Evolutionary conservation across 768 basidiomycete genomes (phyloP).

Genomic region (Chalciporus piperatus): DNA sequence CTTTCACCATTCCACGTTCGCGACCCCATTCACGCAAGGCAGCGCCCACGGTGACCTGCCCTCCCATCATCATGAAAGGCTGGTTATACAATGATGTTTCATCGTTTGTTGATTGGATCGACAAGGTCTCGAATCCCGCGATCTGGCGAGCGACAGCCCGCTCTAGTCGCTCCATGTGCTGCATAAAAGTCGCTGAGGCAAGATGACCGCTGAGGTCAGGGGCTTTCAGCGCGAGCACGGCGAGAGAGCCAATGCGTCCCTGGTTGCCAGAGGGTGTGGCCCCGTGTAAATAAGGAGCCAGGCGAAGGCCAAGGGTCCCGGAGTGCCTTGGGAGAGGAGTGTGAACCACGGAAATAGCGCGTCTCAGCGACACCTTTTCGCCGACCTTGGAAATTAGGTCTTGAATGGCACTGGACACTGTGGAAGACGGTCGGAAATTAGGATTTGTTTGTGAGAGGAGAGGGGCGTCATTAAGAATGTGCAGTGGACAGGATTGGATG

Average conservation of each 20-base stretch:
- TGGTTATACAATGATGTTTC: constrained; percentile 65
- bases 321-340: constrained; percentile 36
- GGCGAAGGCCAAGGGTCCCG: constrained; percentile 40
- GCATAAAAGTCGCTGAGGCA: constrained; percentile 45
- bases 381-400: constrained; percentile 74
- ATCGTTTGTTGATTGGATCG: constrained; percentile 42
- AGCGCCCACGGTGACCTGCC: constrained; percentile 36
- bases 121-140: constrained; percentile 71
- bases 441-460: constrained; percentile 46
- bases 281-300: constrained; percentile 64
- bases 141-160: constrained; percentile 83
- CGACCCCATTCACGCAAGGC: constrained; percentile 53
- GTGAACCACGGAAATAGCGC: constrained; percentile 47
- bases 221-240: constrained; percentile 52
- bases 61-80: constrained; percentile 73
- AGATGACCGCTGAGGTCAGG: constrained; percentile 43
- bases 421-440: constrained; percentile 38
- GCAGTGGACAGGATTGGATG: constrained; percentile 51
- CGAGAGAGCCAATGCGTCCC: constrained; percentile 61
- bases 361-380: constrained; percentile 70
- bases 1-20: constrained; percentile 41
- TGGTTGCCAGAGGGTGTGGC: constrained; percentile 43
- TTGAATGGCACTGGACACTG: constrained; percentile 62
- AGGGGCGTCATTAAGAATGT: constrained; percentile 59
- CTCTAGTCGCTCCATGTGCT: constrained; percentile 62